Base-by-base conservation (phyloP, 2,329 filamentous ascomycete species). In the Colletotrichum simmondsii region DNA sequence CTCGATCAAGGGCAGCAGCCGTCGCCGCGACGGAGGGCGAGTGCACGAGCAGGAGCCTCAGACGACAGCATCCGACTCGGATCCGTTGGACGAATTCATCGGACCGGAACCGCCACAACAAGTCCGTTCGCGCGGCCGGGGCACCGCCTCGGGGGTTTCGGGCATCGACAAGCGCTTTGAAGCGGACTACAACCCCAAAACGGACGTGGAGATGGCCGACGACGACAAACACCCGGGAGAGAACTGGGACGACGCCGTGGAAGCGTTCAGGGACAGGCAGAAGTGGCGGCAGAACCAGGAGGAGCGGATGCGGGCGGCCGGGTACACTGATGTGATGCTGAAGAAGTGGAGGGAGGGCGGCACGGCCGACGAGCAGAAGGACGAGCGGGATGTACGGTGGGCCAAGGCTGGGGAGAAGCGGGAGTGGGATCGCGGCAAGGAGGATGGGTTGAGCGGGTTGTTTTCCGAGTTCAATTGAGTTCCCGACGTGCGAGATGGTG, bases 161-260 rank as follows among this genome's bases (percentile, higher is more conserved):
- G 91, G 89, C 11, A 97, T 98, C 75, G 95, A 98, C 78, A 86
- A 89, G 28, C 94, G 94, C 65, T 98, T 98, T 81, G 92, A 93
- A 1, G 85, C 90, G 1, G 88, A 86, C 62, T 93, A 92, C 76
- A 86, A 91, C 72, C 88, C 89, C 0, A 87, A 82, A 7, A 80
- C 84, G n/a, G 90, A 94, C 76, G 81, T 92, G 4, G 83, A 87
- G 52, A 82, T 85, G 60, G 87, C 88, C 73, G 83, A 84, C 2
- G 84, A 86, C 1, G 84, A 83, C 3, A 82, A 81, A 26, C 87
- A 87, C 32, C 91, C 92, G 73, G 56, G 56, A 26, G 66, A 56
- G 19, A 91, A 94, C 72, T 98, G 95, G 95, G 93, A 94, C 57
- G 90, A 94, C 77, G 91, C 93, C 1, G 85, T 97, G 1, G 95